These are phyloP conservation scores for Brachypodium distachyon DNA, from an alignment of 202 grass and related monocot species.

Conservation along the genomic window DNA sequence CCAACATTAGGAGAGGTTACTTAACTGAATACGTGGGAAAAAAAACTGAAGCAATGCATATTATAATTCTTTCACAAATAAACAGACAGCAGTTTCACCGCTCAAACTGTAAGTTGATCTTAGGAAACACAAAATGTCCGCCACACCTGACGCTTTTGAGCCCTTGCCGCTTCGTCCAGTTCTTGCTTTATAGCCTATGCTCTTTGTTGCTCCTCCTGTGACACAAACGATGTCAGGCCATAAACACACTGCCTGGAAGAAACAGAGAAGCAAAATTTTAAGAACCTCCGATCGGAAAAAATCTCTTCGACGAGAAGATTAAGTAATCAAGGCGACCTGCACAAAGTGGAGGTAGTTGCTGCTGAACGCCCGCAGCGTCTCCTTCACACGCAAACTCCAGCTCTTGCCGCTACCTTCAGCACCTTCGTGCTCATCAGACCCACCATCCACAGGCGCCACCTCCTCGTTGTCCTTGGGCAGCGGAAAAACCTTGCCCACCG, in stretches of 20 bases:
- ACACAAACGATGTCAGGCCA: neutral
- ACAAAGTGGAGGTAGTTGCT: conserved; percentile 21
- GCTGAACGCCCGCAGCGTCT: conserved; percentile 20
- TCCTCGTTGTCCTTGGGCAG: neutral
- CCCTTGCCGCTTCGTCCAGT: neutral
- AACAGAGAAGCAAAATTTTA: neutral
- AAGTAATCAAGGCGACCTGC: conserved; percentile 4
- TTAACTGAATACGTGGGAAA: neutral
- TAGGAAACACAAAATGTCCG: neutral
- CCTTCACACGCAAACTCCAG: neutral
- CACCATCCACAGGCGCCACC: neutral
- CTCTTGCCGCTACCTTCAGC: neutral
- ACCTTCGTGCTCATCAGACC: neutral
- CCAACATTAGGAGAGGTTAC: neutral
- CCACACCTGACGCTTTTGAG: conserved; percentile 18
- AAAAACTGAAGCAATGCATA: conserved; percentile 6
- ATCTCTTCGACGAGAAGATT: neutral
- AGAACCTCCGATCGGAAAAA: neutral
- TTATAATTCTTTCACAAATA: neutral
- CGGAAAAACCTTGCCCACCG: neutral
- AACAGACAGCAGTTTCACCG: neutral
- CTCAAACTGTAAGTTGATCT: neutral
- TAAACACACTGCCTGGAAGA: neutral
- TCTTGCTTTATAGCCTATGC: neutral
- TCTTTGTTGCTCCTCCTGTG: conserved; percentile 20